A percentile compares a stretch with the other conserved stretches of the same genome.
phyloP scores from a whole-genome alignment of 768 basidiomycete species.

The Lactarius deliciosus region DNA sequence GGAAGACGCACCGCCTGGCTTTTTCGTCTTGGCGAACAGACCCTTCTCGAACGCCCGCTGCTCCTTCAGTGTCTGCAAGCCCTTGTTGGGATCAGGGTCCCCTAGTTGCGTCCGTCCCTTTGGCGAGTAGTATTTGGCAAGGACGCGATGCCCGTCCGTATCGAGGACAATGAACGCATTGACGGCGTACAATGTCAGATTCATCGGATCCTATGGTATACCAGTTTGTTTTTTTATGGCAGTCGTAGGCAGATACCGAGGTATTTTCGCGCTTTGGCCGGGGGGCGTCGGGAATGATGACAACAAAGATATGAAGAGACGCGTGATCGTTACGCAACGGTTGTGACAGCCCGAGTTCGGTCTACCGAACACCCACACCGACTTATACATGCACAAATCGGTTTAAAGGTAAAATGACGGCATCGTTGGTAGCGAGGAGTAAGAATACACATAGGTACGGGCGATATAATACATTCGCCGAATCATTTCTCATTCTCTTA shows the following conservation, averaged over 20 bases:
- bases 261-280: neutral
- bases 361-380: too few species aligned
- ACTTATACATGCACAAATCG: too few species aligned
- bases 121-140: conserved; percentile 94
- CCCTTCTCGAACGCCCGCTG: conserved; percentile 96
- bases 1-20: conserved; percentile 70
- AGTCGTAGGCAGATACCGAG: neutral
- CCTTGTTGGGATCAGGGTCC: conserved; percentile 47
- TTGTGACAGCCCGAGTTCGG: too few species aligned
- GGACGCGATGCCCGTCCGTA: conserved; percentile 90
- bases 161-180: conserved; percentile 90
- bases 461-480: neutral
- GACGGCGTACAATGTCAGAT: conserved; percentile 85
- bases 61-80: conserved; percentile 76
- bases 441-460: neutral
- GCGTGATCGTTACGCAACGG: too few species aligned
- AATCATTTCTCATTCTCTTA: neutral
- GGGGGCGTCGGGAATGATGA: neutral
- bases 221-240: neutral
- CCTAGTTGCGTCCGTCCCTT: conserved; percentile 56
- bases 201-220: conserved; percentile 43
- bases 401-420: neutral
- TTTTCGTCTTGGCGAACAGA: conserved; percentile 93
- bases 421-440: neutral
- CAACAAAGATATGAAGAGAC: neutral